A percentile compares a stretch with the other conserved stretches of the same genome.
Evolutionary conservation across 371 early-diverging fungal genomes (phyloP).

Genomic region (Haplosporangium sp.): DNA sequence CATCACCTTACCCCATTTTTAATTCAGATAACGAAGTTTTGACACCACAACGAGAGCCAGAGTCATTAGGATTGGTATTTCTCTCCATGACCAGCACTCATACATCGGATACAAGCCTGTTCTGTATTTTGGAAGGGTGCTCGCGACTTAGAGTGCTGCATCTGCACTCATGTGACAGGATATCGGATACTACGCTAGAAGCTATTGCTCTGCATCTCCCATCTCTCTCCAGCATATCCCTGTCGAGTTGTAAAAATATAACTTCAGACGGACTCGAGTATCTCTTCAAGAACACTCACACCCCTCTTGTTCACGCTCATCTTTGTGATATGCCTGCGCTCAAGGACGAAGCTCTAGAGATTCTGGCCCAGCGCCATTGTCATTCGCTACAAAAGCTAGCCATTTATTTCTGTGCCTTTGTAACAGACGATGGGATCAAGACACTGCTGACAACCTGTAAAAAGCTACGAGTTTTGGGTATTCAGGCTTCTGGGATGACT

Average conservation of each 20-base stretch:
- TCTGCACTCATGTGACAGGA: slow-evolving; percentile 24
- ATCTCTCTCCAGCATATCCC: slow-evolving; percentile 15
- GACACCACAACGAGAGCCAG: not conserved
- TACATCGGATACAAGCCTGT: slow-evolving; percentile 17
- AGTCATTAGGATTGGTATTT: slow-evolving; percentile 14
- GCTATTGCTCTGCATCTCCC: not conserved
- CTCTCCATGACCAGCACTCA: slow-evolving; percentile 27
- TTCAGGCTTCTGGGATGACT: slow-evolving; percentile 30
- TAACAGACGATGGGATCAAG: slow-evolving; percentile 30
- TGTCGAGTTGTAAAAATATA: slow-evolving; percentile 17
- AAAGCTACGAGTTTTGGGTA: slow-evolving; percentile 21
- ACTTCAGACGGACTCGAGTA: slow-evolving; percentile 16
- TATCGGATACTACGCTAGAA: slow-evolving; percentile 19
- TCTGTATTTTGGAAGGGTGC: slow-evolving; percentile 14
- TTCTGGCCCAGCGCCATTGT: slow-evolving; percentile 11
- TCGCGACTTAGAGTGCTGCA: slow-evolving; percentile 16
- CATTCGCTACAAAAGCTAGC: slow-evolving; percentile 20
- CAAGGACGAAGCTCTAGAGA: slow-evolving; percentile 18
- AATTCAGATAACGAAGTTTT: not conserved
- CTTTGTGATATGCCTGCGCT: slow-evolving; percentile 21
- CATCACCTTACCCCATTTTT: not conserved
- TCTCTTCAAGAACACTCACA: slow-evolving; percentile 8
- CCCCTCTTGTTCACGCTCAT: slow-evolving; percentile 22
- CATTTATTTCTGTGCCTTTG: slow-evolving; percentile 23
- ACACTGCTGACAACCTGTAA: slow-evolving; percentile 9